Evolutionary conservation across 176 grass and related monocot species (phyloP).

Genomic region (Ensete glaucum): DNA sequence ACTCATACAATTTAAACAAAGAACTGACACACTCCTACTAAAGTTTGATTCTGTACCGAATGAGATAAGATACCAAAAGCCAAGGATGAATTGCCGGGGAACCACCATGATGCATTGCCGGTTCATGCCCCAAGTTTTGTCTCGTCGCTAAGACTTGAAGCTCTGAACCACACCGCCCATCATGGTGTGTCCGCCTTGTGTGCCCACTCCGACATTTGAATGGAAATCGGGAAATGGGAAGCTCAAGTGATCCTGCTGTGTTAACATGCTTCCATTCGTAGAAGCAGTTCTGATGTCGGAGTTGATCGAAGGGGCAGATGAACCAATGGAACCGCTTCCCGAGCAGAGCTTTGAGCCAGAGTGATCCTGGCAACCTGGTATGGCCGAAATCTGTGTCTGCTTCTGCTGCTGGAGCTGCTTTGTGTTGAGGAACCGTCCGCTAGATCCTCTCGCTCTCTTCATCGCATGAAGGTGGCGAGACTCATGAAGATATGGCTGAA

Average conservation of each 20-base stretch:
- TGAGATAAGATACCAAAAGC: constrained; percentile 39
- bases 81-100: constrained; percentile 99
- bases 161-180: constrained; percentile 23
- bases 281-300: constrained; percentile 26
- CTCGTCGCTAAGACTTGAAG: constrained; percentile 29
- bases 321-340: constrained; percentile 15
- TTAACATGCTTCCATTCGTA: constrained; percentile 12
- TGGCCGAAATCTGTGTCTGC: constrained; percentile 8
- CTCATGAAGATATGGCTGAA: constrained; percentile 96
- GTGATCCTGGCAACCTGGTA: constrained; percentile 20
- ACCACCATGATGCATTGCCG: constrained; percentile 3
- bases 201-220: constrained; percentile 9
- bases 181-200: constrained; percentile 18
- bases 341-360: constrained; percentile 21
- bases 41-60: neutral
- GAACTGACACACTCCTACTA: neutral
- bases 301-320: constrained; percentile 23
- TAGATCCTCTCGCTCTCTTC: constrained; percentile 83
- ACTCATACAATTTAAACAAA: neutral
- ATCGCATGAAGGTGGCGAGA: constrained; percentile 91
- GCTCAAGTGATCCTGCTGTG: constrained; percentile 33
- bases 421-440: constrained; percentile 87
- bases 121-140: constrained; percentile 24
- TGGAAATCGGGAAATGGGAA: constrained; percentile 29
- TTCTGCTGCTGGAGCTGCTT: constrained; percentile 42